phyloP scores from a whole-genome alignment of 495 filamentous ascomycete genomes.

The Lepraria neglecta region DNA sequence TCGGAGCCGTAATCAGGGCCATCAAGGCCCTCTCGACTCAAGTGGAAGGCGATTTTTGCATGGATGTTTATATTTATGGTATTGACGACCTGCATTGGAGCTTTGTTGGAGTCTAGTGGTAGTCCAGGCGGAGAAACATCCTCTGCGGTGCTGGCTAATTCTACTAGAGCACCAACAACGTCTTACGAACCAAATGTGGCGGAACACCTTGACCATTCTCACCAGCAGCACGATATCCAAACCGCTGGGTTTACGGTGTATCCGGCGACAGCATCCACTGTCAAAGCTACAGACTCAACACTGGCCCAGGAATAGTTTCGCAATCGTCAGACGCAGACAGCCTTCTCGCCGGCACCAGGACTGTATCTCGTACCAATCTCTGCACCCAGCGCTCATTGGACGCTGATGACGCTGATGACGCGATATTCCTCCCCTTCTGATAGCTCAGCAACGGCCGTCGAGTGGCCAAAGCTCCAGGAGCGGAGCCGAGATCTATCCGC shows the following conservation, averaged over 20 bases:
- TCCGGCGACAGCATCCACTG: background rate
- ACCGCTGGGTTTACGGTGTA: background rate
- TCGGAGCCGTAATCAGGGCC: no score
- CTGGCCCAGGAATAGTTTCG: background rate
- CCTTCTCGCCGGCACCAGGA: background rate
- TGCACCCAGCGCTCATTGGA: background rate
- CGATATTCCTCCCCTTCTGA: background rate
- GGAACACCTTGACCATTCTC: background rate
- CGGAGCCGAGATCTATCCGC: background rate
- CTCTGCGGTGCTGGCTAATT: no score
- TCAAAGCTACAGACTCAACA: background rate
- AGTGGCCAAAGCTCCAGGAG: background rate
- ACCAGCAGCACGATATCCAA: background rate
- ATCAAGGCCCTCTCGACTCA: no score
- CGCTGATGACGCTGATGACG: background rate
- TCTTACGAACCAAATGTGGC: no score
- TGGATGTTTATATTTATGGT: no score
- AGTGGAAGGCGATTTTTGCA: no score
- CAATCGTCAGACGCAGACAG: background rate
- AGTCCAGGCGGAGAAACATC: no score
- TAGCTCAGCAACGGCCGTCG: background rate
- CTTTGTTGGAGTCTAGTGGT: no score
- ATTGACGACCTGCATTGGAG: no score
- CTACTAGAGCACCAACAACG: no score
- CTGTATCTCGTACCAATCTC: conserved; percentile 4